Evolutionary conservation across 2,329 filamentous ascomycete genomes (phyloP).

Genomic region (Claviceps sp.): DNA sequence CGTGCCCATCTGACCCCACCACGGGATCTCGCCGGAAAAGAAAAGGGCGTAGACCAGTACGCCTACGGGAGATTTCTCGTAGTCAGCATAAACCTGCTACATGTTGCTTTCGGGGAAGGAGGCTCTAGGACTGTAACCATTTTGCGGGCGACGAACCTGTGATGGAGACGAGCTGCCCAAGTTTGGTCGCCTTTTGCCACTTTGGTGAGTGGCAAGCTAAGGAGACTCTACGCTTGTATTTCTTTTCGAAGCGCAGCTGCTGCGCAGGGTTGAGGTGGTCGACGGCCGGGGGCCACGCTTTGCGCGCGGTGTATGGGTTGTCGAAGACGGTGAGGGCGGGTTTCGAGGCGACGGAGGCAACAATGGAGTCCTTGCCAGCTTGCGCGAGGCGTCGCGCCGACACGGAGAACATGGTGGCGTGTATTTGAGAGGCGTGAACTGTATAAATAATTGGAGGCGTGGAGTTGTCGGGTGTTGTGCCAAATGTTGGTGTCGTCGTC

Average conservation of each 20-base stretch:
- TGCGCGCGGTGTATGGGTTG: slow-evolving; percentile 53
- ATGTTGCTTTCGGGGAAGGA: not conserved
- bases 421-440: not conserved
- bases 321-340: slow-evolving; percentile 26
- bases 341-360: slow-evolving; percentile 10
- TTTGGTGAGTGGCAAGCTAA: slow-evolving; percentile 46
- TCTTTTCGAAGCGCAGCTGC: slow-evolving; percentile 66
- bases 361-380: slow-evolving; percentile 13
- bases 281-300: slow-evolving; percentile 69
- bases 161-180: slow-evolving; percentile 48
- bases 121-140: slow-evolving; percentile 28
- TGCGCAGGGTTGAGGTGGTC: slow-evolving; percentile 53
- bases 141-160: slow-evolving; percentile 36
- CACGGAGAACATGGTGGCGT: slow-evolving; percentile 22
- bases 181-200: slow-evolving; percentile 51
- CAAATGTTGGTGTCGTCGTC: not conserved
- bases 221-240: slow-evolving; percentile 57
- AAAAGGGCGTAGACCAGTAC: slow-evolving; percentile 22
- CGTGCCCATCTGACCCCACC: slow-evolving; percentile 29
- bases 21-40: slow-evolving; percentile 31
- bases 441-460: not conserved
- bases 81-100: not conserved
- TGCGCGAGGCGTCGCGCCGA: slow-evolving; percentile 21
- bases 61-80: slow-evolving; percentile 11
- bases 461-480: not conserved